Evolutionary conservation across 345 rosid species (phyloP), one percentile per base, ranked within the genome.

Genomic region (Bruguiera sexangula): DNA sequence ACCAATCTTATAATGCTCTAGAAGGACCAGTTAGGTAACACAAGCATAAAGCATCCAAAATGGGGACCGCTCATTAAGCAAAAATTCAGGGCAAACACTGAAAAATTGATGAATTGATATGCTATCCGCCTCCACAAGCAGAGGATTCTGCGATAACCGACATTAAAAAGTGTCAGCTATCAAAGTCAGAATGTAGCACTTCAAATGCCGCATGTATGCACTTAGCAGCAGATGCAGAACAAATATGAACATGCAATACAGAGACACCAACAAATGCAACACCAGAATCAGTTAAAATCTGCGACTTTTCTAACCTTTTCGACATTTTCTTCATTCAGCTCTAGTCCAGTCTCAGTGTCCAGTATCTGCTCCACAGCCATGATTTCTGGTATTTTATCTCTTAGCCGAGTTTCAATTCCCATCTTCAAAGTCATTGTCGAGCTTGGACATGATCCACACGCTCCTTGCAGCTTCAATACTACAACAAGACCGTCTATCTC

Each of bases 391-490:
- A 94, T 91, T 75, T 91, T 94, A 73, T 94, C 97, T 0, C 90
- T 83, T 6, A 94, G 85, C 15, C 93, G 91, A 54, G 87, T 86
- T 80, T 94, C 97, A 8, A 94, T 94, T 60, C 98, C 96, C 97
- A 86, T 94, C 81, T 88, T 89, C 48, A 94, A 81, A 0, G 98
- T 94, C 98, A 91, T 89, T 2, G 95, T 83, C 15, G 98, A 94
- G 82, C 96, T 91, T 2, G 97, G 98, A 82, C 97, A 94, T 21
- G 98, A 94, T 6, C 98, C 98, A 66, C 98, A 91, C 19, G 98
- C 98, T 70, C 98, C 97, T 77, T 91, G 93, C 26, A 94, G 85
- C 84, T 88, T 94, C 39, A 94, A 54, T 31, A 91, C 91, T 30
- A 94, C 98, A n/a, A 89, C 87, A 61, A 89, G 93, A 31, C 98